Conservation (phyloP, 23 red algal genomes). For the Rhodosorus marinus region DNA sequence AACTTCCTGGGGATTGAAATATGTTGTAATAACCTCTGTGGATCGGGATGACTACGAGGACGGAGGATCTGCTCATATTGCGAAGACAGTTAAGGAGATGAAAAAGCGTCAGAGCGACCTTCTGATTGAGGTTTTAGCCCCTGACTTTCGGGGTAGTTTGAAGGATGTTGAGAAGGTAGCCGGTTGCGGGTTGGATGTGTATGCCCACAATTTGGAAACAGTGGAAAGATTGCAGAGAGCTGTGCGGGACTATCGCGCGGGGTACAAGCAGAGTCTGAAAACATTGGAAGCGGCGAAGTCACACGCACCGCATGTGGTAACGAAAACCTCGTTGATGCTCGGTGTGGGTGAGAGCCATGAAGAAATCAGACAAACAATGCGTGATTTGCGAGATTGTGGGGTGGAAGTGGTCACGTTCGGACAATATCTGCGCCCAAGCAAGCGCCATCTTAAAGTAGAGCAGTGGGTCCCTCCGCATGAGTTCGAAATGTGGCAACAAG, state of each 20-base stretch:
- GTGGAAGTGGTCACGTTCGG: conserved; percentile 87
- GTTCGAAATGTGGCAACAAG: conserved; percentile 71
- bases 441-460: conserved; percentile 87
- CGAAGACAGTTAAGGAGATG: conserved; percentile 37
- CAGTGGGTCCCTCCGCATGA: conserved; percentile 90
- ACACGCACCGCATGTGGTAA: conserved; percentile 24
- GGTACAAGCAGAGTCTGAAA: conserved; percentile 37
- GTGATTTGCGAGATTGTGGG: conserved; percentile 38
- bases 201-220: conserved; percentile 94
- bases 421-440: conserved; percentile 79
- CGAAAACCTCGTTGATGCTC: conserved; percentile 88
- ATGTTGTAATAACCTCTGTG: conserved; percentile 83
- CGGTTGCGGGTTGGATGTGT: conserved; percentile 64
- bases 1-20: conserved; percentile 76
- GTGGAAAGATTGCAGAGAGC: conserved; percentile 56
- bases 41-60: conserved; percentile 86
- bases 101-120: conserved; percentile 49
- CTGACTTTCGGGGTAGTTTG: conserved; percentile 53
- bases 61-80: conserved; percentile 66
- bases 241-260: conserved; percentile 70
- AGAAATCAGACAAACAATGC: conserved; percentile 63
- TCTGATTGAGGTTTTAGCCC: conserved; percentile 66
- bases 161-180: conserved; percentile 23
- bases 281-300: conserved; percentile 55
- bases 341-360: conserved; percentile 56